These are phyloP conservation scores for Claviceps digitariae DNA, from an alignment of 2,329 filamentous ascomycete species.

Conservation along the genomic window DNA sequence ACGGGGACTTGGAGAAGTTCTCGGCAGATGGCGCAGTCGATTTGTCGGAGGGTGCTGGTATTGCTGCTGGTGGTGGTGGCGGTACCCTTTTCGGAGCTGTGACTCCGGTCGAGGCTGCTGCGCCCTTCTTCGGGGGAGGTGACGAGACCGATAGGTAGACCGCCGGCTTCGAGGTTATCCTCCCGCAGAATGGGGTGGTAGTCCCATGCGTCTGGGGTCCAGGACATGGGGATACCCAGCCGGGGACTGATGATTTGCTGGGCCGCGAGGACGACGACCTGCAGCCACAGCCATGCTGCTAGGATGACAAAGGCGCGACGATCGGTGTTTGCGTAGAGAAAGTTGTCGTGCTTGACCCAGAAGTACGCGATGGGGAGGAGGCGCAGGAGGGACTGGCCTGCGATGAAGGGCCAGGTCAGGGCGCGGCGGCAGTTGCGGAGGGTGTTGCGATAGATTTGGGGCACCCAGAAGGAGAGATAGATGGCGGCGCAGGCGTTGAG, in stretches of 20 bases:
- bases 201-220: conserved; percentile 70
- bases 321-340: conserved; percentile 65
- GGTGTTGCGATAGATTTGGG: conserved; percentile 83
- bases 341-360: conserved; percentile 63
- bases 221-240: conserved; percentile 64
- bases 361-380: conserved; percentile 77
- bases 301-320: conserved; percentile 44
- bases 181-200: conserved; percentile 85
- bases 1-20: conserved; percentile 84
- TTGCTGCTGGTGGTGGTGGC: neutral
- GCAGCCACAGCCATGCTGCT: conserved; percentile 73
- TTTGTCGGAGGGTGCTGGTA: conserved; percentile 25
- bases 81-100: conserved; percentile 5
- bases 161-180: conserved; percentile 67
- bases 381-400: conserved; percentile 69
- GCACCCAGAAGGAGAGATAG: conserved; percentile 84
- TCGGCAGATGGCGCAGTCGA: conserved; percentile 93
- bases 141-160: conserved; percentile 62
- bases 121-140: conserved; percentile 8
- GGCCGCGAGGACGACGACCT: conserved; percentile 62
- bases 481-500: conserved; percentile 51
- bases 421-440: conserved; percentile 85
- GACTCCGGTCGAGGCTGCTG: neutral
- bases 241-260: conserved; percentile 80
- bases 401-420: conserved; percentile 79